A percentile compares a stretch with the other conserved stretches of the same genome.
These are phyloP conservation scores for Eutrema heterophyllum DNA, from an alignment of 345 rosid genomes.

Conservation along the genomic window DNA sequence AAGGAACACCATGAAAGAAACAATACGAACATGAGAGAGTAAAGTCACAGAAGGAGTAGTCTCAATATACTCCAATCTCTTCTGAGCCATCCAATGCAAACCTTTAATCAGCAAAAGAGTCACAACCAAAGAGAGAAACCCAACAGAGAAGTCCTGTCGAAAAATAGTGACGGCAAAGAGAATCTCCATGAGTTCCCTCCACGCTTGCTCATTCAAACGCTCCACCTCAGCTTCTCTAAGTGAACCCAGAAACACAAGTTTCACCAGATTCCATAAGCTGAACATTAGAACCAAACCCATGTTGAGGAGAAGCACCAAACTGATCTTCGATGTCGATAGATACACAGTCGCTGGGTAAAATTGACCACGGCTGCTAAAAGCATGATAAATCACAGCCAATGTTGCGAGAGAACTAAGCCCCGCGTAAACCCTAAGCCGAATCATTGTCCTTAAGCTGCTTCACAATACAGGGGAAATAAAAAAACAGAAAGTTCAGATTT, in stretches of 20 bases:
- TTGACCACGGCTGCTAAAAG: conserved; percentile 76
- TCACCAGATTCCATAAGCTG: conserved; percentile 69
- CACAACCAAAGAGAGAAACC: conserved; percentile 80
- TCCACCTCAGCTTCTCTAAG: conserved; percentile 96
- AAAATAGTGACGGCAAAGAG: conserved; percentile 92
- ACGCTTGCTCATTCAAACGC: conserved; percentile 85
- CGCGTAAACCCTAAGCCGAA: conserved; percentile 73
- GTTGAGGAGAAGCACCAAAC: conserved; percentile 72
- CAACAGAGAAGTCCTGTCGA: conserved; percentile 81
- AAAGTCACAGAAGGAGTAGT: conserved; percentile 79
- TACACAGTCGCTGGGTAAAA: conserved; percentile 88
- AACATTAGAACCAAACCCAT: conserved; percentile 84
- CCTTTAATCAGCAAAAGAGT: conserved; percentile 74
- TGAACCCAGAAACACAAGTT: conserved; percentile 72
- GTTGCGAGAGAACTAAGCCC: conserved; percentile 58
- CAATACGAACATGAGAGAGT: conserved; percentile 65
- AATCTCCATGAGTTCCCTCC: conserved; percentile 96
- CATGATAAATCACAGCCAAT: conserved; percentile 64
- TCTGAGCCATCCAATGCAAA: conserved; percentile 93
- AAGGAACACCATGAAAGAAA: conserved; percentile 77
- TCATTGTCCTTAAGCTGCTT: conserved; percentile 38
- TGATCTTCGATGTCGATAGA: conserved; percentile 82
- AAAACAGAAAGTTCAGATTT: neutral
- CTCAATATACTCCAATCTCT: conserved; percentile 94
- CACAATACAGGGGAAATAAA: neutral